Base-by-base conservation (phyloP, 139 green algal genomes). In the Picochlorum sp. region DNA sequence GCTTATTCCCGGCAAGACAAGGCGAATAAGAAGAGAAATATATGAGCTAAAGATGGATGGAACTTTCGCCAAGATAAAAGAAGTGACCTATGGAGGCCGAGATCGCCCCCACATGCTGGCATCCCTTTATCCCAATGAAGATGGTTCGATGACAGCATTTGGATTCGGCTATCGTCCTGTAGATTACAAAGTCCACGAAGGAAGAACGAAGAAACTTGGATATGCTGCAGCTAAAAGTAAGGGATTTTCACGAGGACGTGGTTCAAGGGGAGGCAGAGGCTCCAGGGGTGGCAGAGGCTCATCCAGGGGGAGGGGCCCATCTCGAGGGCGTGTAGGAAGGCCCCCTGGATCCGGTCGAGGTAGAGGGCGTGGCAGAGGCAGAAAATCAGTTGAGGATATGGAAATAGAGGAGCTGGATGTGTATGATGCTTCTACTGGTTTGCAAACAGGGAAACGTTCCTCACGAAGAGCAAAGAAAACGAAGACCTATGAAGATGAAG, bases 51-150 rank as follows among this genome's bases (percentile, higher is more conserved):
- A 26, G 25, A 20, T 7, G 20, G 24, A 55, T 39, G 35, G 45
- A 28, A 25, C 26, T 6, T 39, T 62, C 50, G 25, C 47, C 35
- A 69, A 68, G 50, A 54, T 50, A 7, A 52, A 73, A 8, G 67
- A 74, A 22, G 50, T 74, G 14, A 33, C 67, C 5, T 74, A 74
- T 43, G 7, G 28, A 14, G 67, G 67, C 3, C 57, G 67, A 14
- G 67, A 74, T 37, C 43, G 40, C 5, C 59, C 67, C 3, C 31
- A 55, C 32, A 36, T 59, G 59, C 55, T 74, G 51, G 51, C 64
- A 24, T 74, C 67, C 7, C 53, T 74, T 10, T 74, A 74, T 47
- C 59, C 61, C 47, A 68, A 64, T 52, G 66, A 68, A 53, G 58
- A 53, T 3, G 29, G 22, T 5, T 28, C 14, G 55, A 26, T 49